phyloP scores from a whole-genome alignment of 305 asterid species.

The Fraxinus velutina region DNA sequence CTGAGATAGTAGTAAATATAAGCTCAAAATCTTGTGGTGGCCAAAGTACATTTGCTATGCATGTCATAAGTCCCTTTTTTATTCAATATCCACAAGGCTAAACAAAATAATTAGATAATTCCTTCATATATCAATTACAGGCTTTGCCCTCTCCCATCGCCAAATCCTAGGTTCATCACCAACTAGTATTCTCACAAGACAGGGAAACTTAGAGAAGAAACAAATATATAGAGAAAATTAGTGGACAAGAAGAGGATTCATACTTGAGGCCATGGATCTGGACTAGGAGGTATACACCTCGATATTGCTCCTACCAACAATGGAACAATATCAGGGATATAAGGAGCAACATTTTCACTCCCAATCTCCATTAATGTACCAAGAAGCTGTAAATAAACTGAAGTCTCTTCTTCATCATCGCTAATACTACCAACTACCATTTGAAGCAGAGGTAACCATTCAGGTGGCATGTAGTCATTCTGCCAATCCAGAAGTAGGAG shows the following conservation, averaged over 20 bases:
- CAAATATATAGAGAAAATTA: background rate
- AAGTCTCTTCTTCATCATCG: slow-evolving; percentile 35
- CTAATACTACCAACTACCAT: slow-evolving; percentile 33
- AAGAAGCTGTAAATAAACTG: slow-evolving; percentile 37
- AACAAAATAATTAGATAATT: background rate
- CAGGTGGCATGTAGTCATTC: slow-evolving; percentile 47
- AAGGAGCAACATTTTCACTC: slow-evolving; percentile 34
- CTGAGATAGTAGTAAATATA: background rate
- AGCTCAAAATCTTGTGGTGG: background rate
- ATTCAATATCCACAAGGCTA: background rate
- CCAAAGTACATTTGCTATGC: background rate
- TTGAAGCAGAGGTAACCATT: slow-evolving; percentile 43
- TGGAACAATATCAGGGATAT: slow-evolving; percentile 36
- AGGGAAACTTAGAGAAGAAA: background rate
- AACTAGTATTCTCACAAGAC: slow-evolving; percentile 1
- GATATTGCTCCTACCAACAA: slow-evolving; percentile 31
- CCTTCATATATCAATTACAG: background rate
- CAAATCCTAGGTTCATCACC: background rate
- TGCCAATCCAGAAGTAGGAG: slow-evolving; percentile 24
- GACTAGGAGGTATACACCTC: slow-evolving; percentile 29
- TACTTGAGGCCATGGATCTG: slow-evolving; percentile 47
- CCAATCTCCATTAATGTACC: slow-evolving; percentile 39
- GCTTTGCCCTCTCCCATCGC: background rate
- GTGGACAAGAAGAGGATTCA: background rate
- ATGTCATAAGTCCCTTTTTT: background rate